phyloP scores from a whole-genome alignment of 768 basidiomycete genomes.

The Chiua virens region DNA sequence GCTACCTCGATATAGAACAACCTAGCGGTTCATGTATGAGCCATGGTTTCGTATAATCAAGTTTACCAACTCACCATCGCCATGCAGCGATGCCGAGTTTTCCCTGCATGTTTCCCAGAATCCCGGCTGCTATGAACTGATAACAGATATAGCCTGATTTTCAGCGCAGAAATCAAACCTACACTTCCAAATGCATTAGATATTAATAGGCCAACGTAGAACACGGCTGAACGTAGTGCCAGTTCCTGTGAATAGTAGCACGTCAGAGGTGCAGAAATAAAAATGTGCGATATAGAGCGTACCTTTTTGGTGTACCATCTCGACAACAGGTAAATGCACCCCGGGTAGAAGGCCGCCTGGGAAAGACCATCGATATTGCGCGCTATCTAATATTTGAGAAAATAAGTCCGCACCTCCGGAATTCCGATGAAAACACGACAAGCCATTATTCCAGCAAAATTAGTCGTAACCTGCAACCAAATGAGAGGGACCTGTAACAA shows the following conservation, averaged over 20 bases:
- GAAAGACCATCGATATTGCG: not conserved
- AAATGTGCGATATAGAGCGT: not conserved
- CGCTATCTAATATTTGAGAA: not conserved
- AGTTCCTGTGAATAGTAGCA: constrained; percentile 45
- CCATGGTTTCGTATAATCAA: not conserved
- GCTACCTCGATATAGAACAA: constrained; percentile 63
- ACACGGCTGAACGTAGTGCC: constrained; percentile 59
- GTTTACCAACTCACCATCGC: constrained; percentile 50
- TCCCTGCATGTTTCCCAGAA: constrained; percentile 68
- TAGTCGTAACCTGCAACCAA: constrained; percentile 34
- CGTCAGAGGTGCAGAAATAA: not conserved
- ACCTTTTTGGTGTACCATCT: constrained; percentile 26
- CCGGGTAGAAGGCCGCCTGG: constrained; percentile 67
- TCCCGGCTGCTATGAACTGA: constrained; percentile 71
- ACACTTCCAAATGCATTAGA: constrained; percentile 70
- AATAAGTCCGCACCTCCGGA: constrained; percentile 44
- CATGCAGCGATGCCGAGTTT: constrained; percentile 64
- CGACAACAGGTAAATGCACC: constrained; percentile 39
- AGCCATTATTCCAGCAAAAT: constrained; percentile 54
- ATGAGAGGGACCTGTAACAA: no score
- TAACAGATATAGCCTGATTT: not conserved
- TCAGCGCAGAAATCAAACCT: constrained; percentile 15
- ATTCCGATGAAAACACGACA: constrained; percentile 64
- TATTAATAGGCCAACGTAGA: constrained; percentile 57
- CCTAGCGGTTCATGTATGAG: constrained; percentile 36